phyloP scores from a whole-genome alignment of 1,284 basidiomycete species.

The Pterulicium gracile region DNA sequence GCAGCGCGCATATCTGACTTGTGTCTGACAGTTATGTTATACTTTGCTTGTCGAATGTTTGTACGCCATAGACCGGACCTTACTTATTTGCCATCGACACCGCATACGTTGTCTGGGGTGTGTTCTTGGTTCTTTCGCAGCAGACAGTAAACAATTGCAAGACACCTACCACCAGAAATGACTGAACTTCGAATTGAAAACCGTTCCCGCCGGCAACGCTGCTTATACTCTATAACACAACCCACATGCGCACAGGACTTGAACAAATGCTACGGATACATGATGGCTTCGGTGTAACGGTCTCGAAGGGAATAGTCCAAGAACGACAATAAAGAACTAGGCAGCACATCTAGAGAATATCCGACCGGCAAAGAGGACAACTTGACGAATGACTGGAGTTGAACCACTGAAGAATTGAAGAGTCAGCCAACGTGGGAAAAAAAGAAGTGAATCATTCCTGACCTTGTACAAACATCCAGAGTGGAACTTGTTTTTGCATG shows the following conservation, averaged over 20 bases:
- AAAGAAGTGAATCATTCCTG: constrained; percentile 11
- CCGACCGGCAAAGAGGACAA: constrained; percentile 85
- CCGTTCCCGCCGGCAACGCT: not conserved
- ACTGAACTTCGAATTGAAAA: not conserved
- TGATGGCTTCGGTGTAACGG: too few species aligned
- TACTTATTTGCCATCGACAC: too few species aligned
- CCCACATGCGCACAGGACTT: not conserved
- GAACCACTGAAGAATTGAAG: constrained; percentile 62
- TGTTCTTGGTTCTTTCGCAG: too few species aligned
- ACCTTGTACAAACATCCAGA: constrained; percentile 87
- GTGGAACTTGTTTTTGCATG: constrained; percentile 95
- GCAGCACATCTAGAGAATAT: constrained; percentile 39
- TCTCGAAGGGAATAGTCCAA: not conserved
- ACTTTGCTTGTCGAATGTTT: too few species aligned
- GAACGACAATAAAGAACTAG: not conserved
- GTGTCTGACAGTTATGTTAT: too few species aligned
- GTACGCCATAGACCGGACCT: too few species aligned
- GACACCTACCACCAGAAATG: too few species aligned
- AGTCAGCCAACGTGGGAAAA: not conserved
- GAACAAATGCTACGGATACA: too few species aligned
- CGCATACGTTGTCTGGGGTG: too few species aligned
- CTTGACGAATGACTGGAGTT: constrained; percentile 82
- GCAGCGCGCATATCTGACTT: too few species aligned
- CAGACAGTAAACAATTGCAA: too few species aligned
- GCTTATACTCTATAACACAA: not conserved